Conservation (phyloP, 2,329 filamentous ascomycete species). For the Aspergillus ibericus region DNA sequence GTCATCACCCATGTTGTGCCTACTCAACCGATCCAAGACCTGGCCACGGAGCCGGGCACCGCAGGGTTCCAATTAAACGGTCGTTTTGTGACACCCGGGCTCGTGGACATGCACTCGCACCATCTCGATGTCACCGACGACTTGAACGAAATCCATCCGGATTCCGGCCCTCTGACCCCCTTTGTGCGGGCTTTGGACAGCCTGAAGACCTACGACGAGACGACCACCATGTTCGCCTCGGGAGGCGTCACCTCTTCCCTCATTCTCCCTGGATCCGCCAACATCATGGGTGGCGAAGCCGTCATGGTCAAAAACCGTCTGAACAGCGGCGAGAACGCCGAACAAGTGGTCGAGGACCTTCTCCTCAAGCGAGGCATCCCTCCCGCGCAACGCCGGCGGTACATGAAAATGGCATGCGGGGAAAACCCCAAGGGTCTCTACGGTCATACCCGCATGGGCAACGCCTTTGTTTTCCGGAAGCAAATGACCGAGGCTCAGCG, state of each 20-base stretch:
- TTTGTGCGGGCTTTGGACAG: neutral
- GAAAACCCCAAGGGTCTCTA: conserved; percentile 23
- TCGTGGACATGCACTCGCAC: conserved; percentile 3
- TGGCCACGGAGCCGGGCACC: neutral
- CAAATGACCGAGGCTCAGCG: neutral
- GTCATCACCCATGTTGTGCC: neutral
- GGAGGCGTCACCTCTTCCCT: neutral
- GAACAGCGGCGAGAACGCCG: neutral
- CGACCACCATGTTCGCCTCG: neutral
- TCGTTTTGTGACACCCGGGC: neutral
- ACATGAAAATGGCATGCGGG: conserved; percentile 3
- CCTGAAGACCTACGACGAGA: neutral
- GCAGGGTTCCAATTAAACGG: neutral
- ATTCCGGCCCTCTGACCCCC: neutral
- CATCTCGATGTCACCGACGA: neutral
- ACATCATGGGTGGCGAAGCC: neutral
- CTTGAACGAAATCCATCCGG: neutral
- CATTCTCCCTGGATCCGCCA: neutral
- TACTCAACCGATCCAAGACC: neutral
- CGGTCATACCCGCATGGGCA: neutral
- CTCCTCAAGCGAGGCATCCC: neutral
- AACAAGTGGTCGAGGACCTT: neutral
- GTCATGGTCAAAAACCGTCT: neutral
- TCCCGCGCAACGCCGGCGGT: neutral
- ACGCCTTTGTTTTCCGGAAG: neutral